Evolutionary conservation across 2,329 filamentous ascomycete genomes (phyloP), one percentile per base, ranked within the genome.

Genomic region (Exophiala xenobiotica): DNA sequence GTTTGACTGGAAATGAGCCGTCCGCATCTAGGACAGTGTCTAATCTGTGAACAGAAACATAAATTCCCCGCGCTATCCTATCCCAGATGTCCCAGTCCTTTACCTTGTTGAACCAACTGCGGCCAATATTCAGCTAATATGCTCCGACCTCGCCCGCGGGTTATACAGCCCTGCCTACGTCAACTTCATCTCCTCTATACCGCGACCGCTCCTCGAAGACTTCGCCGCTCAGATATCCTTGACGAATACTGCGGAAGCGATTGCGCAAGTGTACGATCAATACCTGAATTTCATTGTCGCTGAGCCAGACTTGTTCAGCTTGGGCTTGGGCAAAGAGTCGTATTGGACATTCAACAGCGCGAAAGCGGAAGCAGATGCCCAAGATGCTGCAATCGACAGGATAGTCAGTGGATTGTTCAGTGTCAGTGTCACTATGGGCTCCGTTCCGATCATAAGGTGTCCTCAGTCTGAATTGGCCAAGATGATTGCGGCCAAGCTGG

Each of bases 391-490:
- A 29, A 82, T 99, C 24, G 92, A 99, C 69, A 85, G 85, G 61
- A 92, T 97, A 58, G 93, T 99, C 44, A 95, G 88, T 64, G 93
- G 93, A 0, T 75, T 99, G n/a, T 99, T 97, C 72, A 96, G 91
- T 58, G 93, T 99, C 42, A 86, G 93, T 53, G 93, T 95, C n/a
- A 99, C 93, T 4, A 96, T 96, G 90, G 92, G 90, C 54, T 85
- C 91, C 2, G 96, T 99, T 61, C 93, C 93, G 5, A 90, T 99
- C 61, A 97, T 99, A 64, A 80, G 93, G 60, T 96, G 90, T 66
- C 91, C 93, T 5, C 96, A 93, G 67, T 90, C 87, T 43, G 91
- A 90, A 27, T 90, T 93, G 3, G 92, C 93, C 11, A 92, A 97
- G 67, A 87, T 96, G 77, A 95, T 99, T 60, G 87, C 90, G 11